These are phyloP conservation scores for Talaromyces sp. DNA, from an alignment of 2,329 filamentous ascomycete genomes.

Conservation along the genomic window DNA sequence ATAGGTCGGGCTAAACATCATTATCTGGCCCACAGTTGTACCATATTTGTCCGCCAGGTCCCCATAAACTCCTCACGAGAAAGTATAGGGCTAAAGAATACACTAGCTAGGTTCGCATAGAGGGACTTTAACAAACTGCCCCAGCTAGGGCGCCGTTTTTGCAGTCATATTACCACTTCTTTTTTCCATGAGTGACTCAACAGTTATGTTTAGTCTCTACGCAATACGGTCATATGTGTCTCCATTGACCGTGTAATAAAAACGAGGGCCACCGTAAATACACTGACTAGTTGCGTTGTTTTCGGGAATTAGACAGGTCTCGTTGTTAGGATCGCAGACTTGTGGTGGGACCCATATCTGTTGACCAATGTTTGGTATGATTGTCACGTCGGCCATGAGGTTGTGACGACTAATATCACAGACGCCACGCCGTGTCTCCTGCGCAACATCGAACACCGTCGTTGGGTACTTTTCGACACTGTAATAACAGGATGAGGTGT, in stretches of 20 bases:
- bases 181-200: constrained; percentile 8
- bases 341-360: constrained; percentile 12
- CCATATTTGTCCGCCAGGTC: constrained; percentile 16
- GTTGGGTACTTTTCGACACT: background rate
- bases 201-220: constrained; percentile 13
- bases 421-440: constrained; percentile 11
- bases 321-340: constrained; percentile 13
- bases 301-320: constrained; percentile 12
- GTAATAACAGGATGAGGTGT: background rate
- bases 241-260: constrained; percentile 17
- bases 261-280: constrained; percentile 15
- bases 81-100: constrained; percentile 12
- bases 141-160: background rate
- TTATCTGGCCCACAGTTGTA: constrained; percentile 17
- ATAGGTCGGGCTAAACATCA: constrained; percentile 19
- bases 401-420: constrained; percentile 15
- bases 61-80: constrained; percentile 16
- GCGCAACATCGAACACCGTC: constrained; percentile 9
- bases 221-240: constrained; percentile 16
- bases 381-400: constrained; percentile 17
- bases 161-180: background rate
- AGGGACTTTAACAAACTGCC: background rate
- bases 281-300: constrained; percentile 11
- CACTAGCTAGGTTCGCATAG: background rate
- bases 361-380: constrained; percentile 14